phyloP scores from a whole-genome alignment of 192 early-diverging fungal genomes.

The Allomyces macrogynus region DNA sequence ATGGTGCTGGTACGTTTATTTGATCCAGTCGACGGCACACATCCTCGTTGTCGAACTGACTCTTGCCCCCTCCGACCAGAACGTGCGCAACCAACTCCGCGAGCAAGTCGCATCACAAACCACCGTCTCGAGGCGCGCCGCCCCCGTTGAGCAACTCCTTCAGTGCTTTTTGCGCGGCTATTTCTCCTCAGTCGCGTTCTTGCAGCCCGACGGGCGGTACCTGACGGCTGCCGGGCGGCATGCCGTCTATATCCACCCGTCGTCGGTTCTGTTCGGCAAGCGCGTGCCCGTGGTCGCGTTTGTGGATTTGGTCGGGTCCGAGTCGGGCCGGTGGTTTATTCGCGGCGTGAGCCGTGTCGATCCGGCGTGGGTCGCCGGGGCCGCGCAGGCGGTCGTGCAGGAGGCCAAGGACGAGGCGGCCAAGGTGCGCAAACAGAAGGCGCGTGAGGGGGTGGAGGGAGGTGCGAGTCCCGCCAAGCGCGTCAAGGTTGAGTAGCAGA shows the following conservation, averaged over 20 bases:
- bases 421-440: no score
- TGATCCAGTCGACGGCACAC: background rate
- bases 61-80: conserved; percentile 14
- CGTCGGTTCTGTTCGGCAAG: conserved; percentile 61
- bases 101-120: conserved; percentile 24
- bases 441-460: no score
- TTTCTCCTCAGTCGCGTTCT: conserved; percentile 68
- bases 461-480: no score
- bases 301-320: conserved; percentile 50
- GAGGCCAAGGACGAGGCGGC: no score
- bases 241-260: conserved; percentile 71
- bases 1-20: conserved; percentile 41
- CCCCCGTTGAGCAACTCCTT: conserved; percentile 36
- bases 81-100: conserved; percentile 69
- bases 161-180: conserved; percentile 76
- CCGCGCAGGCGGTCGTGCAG: conserved; percentile 20
- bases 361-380: conserved; percentile 56
- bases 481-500: no score
- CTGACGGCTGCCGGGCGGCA: conserved; percentile 34
- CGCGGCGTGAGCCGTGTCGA: conserved; percentile 62
- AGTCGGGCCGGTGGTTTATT: conserved; percentile 12
- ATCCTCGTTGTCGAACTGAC: background rate
- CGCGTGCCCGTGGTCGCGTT: conserved; percentile 64
- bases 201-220: conserved; percentile 76
- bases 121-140: background rate